These are phyloP conservation scores for Oehlia diaphana DNA, from an alignment of 192 early-diverging fungal genomes.

Conservation along the genomic window DNA sequence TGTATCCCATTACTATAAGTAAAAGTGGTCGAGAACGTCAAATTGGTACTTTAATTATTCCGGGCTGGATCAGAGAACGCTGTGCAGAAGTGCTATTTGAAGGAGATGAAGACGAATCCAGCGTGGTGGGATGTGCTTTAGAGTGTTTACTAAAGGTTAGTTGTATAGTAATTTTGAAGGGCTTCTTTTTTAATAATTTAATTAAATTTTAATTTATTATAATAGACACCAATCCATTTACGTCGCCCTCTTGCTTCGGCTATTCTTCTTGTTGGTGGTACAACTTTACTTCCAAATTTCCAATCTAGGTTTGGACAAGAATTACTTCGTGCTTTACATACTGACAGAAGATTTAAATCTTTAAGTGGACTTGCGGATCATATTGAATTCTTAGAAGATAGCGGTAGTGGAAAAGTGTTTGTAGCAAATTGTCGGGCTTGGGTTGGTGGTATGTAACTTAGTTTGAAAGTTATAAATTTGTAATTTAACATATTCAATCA, in stretches of 20 bases:
- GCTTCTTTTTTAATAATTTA: constrained; percentile 21
- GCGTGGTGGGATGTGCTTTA: constrained; percentile 57
- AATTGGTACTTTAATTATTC: constrained; percentile 57
- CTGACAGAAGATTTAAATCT: constrained; percentile 47
- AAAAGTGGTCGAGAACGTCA: constrained; percentile 40
- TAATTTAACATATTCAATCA: not conserved
- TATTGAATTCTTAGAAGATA: constrained; percentile 58
- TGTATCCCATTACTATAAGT: constrained; percentile 42
- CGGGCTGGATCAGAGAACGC: constrained; percentile 85
- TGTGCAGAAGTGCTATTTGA: constrained; percentile 78
- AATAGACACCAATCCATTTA: constrained; percentile 68
- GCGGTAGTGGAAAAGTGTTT: constrained; percentile 62
- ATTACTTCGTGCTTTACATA: constrained; percentile 52
- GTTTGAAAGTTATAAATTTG: not conserved
- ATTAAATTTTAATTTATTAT: constrained; percentile 25
- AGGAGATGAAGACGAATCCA: constrained; percentile 68
- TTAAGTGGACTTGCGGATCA: constrained; percentile 49
- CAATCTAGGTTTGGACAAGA: constrained; percentile 61
- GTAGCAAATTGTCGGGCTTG: constrained; percentile 68
- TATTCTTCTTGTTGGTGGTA: constrained; percentile 77
- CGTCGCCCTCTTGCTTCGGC: constrained; percentile 63
- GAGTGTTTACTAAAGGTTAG: constrained; percentile 53
- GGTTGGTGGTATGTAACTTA: constrained; percentile 63
- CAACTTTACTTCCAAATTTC: constrained; percentile 74
- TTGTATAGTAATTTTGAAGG: not conserved